Conservation (phyloP, 495 filamentous ascomycete genomes). For the Daldinia grandis region DNA sequence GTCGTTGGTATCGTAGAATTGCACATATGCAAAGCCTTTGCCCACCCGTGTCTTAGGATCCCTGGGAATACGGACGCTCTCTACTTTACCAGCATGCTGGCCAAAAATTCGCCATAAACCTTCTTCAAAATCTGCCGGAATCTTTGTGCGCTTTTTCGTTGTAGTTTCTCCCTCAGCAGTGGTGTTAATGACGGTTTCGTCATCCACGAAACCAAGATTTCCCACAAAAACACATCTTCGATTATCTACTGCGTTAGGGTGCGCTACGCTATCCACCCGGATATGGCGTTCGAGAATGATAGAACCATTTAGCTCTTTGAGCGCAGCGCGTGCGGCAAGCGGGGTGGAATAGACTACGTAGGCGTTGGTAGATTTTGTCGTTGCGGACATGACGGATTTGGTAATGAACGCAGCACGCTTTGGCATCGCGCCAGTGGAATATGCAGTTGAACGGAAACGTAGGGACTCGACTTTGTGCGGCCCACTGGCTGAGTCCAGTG, state of each 20-base stretch:
- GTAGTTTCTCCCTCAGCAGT: slow-evolving; percentile 66
- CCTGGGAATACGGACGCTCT: slow-evolving; percentile 92
- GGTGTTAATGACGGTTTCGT: slow-evolving; percentile 70
- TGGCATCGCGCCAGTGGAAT: slow-evolving; percentile 75
- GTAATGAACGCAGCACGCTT: slow-evolving; percentile 90
- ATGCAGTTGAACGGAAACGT: slow-evolving; percentile 92
- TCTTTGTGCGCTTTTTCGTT: slow-evolving; percentile 69
- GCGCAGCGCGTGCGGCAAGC: slow-evolving; percentile 77
- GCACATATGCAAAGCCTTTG: slow-evolving; percentile 98
- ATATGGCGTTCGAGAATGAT: slow-evolving; percentile 88
- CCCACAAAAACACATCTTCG: slow-evolving; percentile 95
- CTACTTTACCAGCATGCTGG: slow-evolving; percentile 77
- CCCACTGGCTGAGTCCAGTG: slow-evolving; percentile 55
- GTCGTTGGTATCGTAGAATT: slow-evolving; percentile 84
- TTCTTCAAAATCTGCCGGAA: slow-evolving; percentile 91
- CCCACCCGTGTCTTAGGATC: slow-evolving; percentile 90
- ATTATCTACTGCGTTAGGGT: slow-evolving; percentile 82
- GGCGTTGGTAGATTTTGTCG: slow-evolving; percentile 92
- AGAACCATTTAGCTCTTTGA: slow-evolving; percentile 80
- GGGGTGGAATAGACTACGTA: slow-evolving; percentile 86
- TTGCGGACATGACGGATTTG: slow-evolving; percentile 82
- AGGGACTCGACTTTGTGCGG: slow-evolving; percentile 83
- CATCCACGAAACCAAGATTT: slow-evolving; percentile 93
- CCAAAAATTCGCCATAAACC: slow-evolving; percentile 91
- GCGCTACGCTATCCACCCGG: slow-evolving; percentile 87